Evolutionary conservation across 2,329 filamentous ascomycete species (phyloP).

Genomic region (Aspergillus quadricinctus): DNA sequence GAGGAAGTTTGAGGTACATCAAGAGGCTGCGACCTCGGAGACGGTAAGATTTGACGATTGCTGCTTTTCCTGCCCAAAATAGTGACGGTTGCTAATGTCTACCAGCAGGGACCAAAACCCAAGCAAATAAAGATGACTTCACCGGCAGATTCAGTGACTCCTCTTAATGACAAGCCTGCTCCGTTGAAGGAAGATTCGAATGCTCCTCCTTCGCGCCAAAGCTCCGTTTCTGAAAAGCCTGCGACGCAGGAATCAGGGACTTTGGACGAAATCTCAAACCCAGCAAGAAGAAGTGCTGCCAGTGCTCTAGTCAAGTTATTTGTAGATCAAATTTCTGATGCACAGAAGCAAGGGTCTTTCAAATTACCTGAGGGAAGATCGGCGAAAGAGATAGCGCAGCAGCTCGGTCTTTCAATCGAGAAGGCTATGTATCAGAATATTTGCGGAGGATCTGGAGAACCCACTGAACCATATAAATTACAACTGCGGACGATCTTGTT

Average conservation of each 20-base stretch:
- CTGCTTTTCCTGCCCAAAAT: background rate
- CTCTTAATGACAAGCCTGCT: constrained; percentile 21
- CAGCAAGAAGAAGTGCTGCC: constrained; percentile 63
- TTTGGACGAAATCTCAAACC: constrained; percentile 54
- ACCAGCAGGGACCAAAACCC: constrained; percentile 34
- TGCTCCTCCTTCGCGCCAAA: constrained; percentile 23
- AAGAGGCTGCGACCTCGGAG: constrained; percentile 25
- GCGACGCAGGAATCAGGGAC: constrained; percentile 30
- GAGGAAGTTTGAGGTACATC: constrained; percentile 42
- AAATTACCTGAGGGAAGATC: constrained; percentile 60
- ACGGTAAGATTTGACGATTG: constrained; percentile 22
- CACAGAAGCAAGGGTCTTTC: constrained; percentile 63
- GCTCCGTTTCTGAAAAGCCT: constrained; percentile 27
- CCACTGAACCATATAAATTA: constrained; percentile 52
- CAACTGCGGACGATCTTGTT: constrained; percentile 74
- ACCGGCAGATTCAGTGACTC: constrained; percentile 16
- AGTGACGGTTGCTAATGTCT: constrained; percentile 20
- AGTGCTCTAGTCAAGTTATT: constrained; percentile 69
- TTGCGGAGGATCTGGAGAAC: constrained; percentile 48
- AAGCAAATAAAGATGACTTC: constrained; percentile 40
- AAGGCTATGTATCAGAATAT: constrained; percentile 57
- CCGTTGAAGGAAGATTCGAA: constrained; percentile 30
- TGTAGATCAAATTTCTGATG: constrained; percentile 58
- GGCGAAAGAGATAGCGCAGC: constrained; percentile 61
- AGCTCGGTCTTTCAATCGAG: constrained; percentile 75